Base-by-base conservation (phyloP, 2,329 filamentous ascomycete genomes). In the Thelonectria discophora region DNA sequence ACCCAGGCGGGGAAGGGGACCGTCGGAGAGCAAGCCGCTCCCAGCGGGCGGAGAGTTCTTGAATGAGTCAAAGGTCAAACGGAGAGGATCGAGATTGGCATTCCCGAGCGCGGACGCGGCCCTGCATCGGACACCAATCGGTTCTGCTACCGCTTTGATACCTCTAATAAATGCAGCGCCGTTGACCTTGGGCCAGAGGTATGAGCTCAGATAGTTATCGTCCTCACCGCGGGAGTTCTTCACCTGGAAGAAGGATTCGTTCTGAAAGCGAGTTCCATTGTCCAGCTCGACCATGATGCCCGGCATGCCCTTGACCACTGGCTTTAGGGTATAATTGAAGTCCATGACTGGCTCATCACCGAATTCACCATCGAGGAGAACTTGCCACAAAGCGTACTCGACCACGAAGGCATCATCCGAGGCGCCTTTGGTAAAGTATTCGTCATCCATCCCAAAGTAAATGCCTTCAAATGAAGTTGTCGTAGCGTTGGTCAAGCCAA, bases 1-100 rank as follows among this genome's bases (percentile, higher is more conserved):
- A 5, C 50, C 50, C 4, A 54, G 20, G 21, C 50, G 20, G 24
- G 39, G 11, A 11, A 30, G 20, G 15, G 30, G 13, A 7, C n/a
- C 37, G 3, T 40, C 37, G 12, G 37, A 40, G 11, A 40, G 11
- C 3, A n/a, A 7, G 13, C 6, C 37, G 17, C n/a, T 8, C 37
- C 37, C 11, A n/a, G 37, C 37, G 6, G 37, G 8, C n/a, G 18
- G 32, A 5, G 37, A 24, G 20, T 40, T 24, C 42, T 58, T 9
- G 37, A 58, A 63, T 5, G 37, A 45, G 34, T 20, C 6, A 17
- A 63, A 63, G 10, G 55, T 55, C 3, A 55, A 59, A 9, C 43
- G 43, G 17, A 34, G 18, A 40, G 52, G 42, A 45, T 61, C 7
- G 17, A 39, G n/a, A 21, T 24, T 32, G 18, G 30, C 12, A 34